Evolutionary conservation across 331 rosid genomes (phyloP), one percentile per base, ranked within the genome.

Genomic region (Pyrus hybrid): DNA sequence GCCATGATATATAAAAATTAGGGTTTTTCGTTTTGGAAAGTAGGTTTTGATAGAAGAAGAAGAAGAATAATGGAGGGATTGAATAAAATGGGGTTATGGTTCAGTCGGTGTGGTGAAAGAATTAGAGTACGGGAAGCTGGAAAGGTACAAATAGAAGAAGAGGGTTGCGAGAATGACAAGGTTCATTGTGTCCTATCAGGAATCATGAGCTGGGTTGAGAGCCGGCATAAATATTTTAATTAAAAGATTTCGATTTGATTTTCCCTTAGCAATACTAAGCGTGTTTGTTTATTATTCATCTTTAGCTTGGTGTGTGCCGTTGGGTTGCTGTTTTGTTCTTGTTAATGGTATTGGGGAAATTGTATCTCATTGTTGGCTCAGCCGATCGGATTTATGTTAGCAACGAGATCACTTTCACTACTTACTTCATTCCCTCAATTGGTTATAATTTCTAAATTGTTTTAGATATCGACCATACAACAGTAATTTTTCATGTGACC

Each of bases 151-250:
- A 77, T 35, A 67, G 62, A 57, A 71, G 67, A 49, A 65, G 60
- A 73, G 68, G 61, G 28, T 21, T 68, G 78, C 77, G 81, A 77
- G 62, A 67, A 65, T 35, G 79, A 63, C 80, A 35, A 68, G 62
- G 83, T 64, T 30, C 45, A 56, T 63, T 62, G 32, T 56, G 45
- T 25, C 68, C 68, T 20, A 8, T 17, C 28, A 1, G 17, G 37
- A 17, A 51, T 51, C 7, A 51, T 73, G 71, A 68, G 76, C 83
- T 74, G 80, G 58, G 71, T 66, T 30, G 17, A 16, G 18, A 6
- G 83, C 83, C 83, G 76, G 79, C 80, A 33, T 33, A 26, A 28
- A 23, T 61, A 33, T 25, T n/a, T 20, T 18, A 10, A 32, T 32
- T 33, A 37, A 17, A 22, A 57, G 32, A 51, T 51, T 45, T 21